These are phyloP conservation scores for Prosopis cineraria DNA, from an alignment of 306 rosid species.

Conservation along the genomic window DNA sequence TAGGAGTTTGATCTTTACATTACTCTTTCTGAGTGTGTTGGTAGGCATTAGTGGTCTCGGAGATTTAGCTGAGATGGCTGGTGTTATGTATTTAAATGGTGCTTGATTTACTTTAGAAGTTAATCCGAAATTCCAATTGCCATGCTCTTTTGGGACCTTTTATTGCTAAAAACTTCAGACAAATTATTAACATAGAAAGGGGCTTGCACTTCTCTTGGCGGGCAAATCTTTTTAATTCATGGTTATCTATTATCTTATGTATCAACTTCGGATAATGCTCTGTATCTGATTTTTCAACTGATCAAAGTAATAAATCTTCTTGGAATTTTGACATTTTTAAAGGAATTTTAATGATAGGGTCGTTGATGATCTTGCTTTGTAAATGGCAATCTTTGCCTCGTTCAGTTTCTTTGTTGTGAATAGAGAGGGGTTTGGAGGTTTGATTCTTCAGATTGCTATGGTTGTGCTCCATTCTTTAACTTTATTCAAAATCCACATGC, in stretches of 20 bases:
- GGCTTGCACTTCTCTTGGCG: not conserved
- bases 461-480: not conserved
- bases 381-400: not conserved
- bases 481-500: not conserved
- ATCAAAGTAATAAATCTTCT: not conserved
- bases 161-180: not conserved
- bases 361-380: not conserved
- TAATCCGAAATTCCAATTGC: not conserved
- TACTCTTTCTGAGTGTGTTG: not conserved
- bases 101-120: not conserved
- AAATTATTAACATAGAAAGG: not conserved
- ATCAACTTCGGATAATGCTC: not conserved
- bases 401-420: not conserved
- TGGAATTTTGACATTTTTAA: not conserved
- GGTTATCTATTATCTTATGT: not conserved
- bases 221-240: not conserved
- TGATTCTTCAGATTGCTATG: not conserved
- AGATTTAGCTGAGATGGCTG: not conserved
- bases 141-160: not conserved
- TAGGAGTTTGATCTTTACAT: not conserved
- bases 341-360: not conserved
- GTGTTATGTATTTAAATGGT: not conserved
- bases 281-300: not conserved
- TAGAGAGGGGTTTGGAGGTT: not conserved
- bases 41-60: not conserved